phyloP scores from a whole-genome alignment of 2,329 filamentous ascomycete genomes.

The Aspergillus sojae region DNA sequence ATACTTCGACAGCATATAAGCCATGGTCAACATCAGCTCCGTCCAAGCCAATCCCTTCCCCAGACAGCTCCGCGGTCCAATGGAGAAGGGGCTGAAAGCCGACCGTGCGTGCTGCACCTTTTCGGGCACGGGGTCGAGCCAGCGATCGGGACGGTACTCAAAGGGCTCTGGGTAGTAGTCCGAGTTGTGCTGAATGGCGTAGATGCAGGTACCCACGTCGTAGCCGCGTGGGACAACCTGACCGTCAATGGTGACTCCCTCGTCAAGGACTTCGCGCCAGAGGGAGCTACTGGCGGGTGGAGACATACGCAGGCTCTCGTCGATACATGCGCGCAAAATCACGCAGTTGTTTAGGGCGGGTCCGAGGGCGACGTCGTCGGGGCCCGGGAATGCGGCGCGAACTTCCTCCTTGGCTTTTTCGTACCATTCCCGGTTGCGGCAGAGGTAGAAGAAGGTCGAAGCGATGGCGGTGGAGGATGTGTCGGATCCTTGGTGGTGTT shows the following conservation, averaged over 20 bases:
- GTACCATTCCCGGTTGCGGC: constrained; percentile 33
- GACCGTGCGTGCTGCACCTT: constrained; percentile 2
- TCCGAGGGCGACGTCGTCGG: constrained; percentile 41
- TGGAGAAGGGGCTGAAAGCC: constrained; percentile 27
- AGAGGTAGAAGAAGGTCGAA: constrained; percentile 45
- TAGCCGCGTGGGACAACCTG: constrained; percentile 33
- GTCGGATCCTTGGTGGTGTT: constrained; percentile 34
- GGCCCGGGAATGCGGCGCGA: constrained; percentile 34
- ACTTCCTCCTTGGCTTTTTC: constrained; percentile 36
- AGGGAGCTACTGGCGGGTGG: constrained; percentile 32
- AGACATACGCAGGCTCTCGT: constrained; percentile 38
- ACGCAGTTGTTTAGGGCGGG: constrained; percentile 34
- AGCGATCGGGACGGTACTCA: constrained; percentile 38
- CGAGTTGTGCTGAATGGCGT: constrained; percentile 37
- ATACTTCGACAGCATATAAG: constrained; percentile 13
- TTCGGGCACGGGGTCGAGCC: constrained; percentile 25
- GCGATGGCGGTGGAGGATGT: constrained; percentile 45
- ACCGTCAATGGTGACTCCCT: constrained; percentile 36
- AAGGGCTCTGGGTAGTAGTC: constrained; percentile 36
- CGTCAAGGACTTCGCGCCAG: constrained; percentile 33
- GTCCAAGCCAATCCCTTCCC: constrained; percentile 29
- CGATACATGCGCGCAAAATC: constrained; percentile 50
- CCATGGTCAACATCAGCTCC: constrained; percentile 28
- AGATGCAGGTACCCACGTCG: constrained; percentile 35
- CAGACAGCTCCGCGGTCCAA: constrained; percentile 29